These are phyloP conservation scores for Alternaria sp. DNA, from an alignment of 2,329 filamentous ascomycete genomes.

Conservation along the genomic window DNA sequence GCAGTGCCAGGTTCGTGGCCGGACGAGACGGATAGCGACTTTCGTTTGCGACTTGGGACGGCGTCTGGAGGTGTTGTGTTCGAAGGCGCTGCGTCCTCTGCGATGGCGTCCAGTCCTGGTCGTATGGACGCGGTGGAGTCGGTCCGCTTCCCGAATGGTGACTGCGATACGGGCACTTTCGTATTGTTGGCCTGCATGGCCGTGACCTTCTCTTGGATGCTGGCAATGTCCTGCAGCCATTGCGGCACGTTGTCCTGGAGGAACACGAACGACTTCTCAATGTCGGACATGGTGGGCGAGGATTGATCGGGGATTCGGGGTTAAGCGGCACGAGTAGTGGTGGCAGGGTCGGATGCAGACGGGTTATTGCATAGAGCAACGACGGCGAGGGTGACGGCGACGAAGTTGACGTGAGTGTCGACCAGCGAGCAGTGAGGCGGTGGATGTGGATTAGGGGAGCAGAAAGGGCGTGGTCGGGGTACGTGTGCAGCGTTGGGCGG, in stretches of 20 bases:
- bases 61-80: constrained; percentile 23
- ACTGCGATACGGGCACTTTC: constrained; percentile 33
- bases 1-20: constrained; percentile 50
- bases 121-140: constrained; percentile 49
- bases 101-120: constrained; percentile 26
- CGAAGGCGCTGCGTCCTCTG: constrained; percentile 24
- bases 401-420: constrained; percentile 9
- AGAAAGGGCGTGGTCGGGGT: background rate
- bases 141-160: constrained; percentile 39
- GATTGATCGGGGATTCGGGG: background rate
- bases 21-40: constrained; percentile 51
- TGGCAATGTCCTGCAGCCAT: constrained; percentile 45
- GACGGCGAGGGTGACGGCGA: background rate
- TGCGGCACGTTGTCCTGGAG: constrained; percentile 47
- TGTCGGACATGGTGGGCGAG: constrained; percentile 44
- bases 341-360: constrained; percentile 1
- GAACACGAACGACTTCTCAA: constrained; percentile 46
- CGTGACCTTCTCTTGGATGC: constrained; percentile 41
- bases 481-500: constrained; percentile 1
- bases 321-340: constrained; percentile 1
- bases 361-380: constrained; percentile 3
- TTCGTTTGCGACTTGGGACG: constrained; percentile 48
- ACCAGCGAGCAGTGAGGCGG: constrained; percentile 18
- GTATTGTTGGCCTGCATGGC: constrained; percentile 43
- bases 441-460: background rate